phyloP scores from a whole-genome alignment of 1,139 yeast genomes.

The Scheffersomyces lignicola region DNA sequence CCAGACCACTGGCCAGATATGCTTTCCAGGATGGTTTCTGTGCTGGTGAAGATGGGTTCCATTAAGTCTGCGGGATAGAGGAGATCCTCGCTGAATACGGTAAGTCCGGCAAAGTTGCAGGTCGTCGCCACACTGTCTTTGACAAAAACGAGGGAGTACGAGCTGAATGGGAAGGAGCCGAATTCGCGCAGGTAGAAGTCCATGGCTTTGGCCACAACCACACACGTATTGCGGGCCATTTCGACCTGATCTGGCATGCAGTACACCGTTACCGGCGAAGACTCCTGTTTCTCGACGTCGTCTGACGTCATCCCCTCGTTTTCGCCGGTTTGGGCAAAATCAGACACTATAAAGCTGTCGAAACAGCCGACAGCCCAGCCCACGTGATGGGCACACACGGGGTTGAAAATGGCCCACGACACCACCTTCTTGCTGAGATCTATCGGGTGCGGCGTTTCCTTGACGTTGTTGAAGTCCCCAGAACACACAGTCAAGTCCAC shows the following conservation, averaged over 20 bases:
- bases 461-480: constrained; percentile 61
- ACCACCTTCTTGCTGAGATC: constrained; percentile 76
- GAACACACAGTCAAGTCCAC: constrained; percentile 70
- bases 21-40: constrained; percentile 67
- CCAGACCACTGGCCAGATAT: constrained; percentile 94
- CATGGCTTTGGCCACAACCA: constrained; percentile 73
- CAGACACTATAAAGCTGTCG: constrained; percentile 54
- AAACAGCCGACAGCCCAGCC: constrained; percentile 97
- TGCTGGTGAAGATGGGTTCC: constrained; percentile 74
- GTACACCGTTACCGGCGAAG: constrained; percentile 56
- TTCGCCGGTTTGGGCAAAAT: constrained; percentile 32
- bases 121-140: constrained; percentile 39
- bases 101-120: constrained; percentile 74
- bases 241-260: constrained; percentile 56
- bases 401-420: constrained; percentile 78
- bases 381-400: constrained; percentile 92
- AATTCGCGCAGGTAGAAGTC: constrained; percentile 85
- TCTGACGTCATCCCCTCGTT: constrained; percentile 41
- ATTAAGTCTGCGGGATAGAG: constrained; percentile 76
- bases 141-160: constrained; percentile 76
- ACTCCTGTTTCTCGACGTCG: constrained; percentile 31
- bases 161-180: constrained; percentile 90
- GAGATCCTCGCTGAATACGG: constrained; percentile 61
- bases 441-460: constrained; percentile 48
- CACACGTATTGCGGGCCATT: constrained; percentile 71